Percentiles rank a stretch among this genome's conserved stretches.
Conservation (phyloP, 495 filamentous ascomycete genomes). For the Neurospora sp. region DNA sequence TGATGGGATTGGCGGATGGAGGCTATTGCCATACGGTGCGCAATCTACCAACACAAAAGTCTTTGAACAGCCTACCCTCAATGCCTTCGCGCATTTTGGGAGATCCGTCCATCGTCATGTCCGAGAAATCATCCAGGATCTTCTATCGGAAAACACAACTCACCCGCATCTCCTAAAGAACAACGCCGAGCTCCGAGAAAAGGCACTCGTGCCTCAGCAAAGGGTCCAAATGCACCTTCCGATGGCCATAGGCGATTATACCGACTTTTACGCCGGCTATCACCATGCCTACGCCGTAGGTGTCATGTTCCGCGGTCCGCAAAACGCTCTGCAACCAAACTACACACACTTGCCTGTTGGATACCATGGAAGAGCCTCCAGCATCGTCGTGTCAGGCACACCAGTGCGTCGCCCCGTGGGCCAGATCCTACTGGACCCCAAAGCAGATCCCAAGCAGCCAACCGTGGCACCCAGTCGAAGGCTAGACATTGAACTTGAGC, state of each 20-base stretch:
- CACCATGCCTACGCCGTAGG: conserved; percentile 83
- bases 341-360: conserved; percentile 86
- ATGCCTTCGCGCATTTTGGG: conserved; percentile 73
- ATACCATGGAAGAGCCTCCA: conserved; percentile 77
- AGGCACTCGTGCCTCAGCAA: conserved; percentile 38
- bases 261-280: conserved; percentile 90
- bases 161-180: conserved; percentile 23
- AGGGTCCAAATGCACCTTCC: conserved; percentile 67
- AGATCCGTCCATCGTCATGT: conserved; percentile 60
- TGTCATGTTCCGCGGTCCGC: conserved; percentile 68
- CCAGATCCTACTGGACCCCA: conserved; percentile 62
- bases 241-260: conserved; percentile 88
- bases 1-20: conserved; percentile 46
- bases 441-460: conserved; percentile 46
- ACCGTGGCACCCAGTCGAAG: conserved; percentile 52
- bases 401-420: conserved; percentile 68
- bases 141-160: conserved; percentile 50
- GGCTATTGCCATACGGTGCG: conserved; percentile 42
- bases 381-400: conserved; percentile 68
- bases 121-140: conserved; percentile 59
- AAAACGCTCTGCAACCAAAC: conserved; percentile 77
- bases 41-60: conserved; percentile 43
- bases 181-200: conserved; percentile 19
- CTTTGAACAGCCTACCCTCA: conserved; percentile 63
- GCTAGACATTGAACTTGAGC: conserved; percentile 81